phyloP scores from a whole-genome alignment of 2,329 filamentous ascomycete species.

The Cladophialophora yegresii region DNA sequence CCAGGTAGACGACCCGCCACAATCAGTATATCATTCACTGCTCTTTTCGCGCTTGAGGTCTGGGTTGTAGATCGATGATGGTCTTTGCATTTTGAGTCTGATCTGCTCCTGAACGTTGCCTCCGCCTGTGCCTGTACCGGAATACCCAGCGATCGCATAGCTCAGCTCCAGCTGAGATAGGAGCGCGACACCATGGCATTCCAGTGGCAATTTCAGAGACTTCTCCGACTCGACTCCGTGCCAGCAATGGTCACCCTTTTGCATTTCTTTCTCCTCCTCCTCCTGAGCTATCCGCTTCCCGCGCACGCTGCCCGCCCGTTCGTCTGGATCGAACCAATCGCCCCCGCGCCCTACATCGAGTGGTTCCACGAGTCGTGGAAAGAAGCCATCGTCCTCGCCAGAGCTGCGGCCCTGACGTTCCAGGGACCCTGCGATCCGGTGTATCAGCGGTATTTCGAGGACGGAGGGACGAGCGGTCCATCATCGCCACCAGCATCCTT shows the following conservation, averaged over 20 bases:
- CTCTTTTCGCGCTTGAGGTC: too few relatives aligned
- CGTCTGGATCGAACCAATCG: neutral
- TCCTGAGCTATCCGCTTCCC: neutral
- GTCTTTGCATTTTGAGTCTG: too few relatives aligned
- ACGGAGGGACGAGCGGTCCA: neutral
- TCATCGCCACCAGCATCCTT: neutral
- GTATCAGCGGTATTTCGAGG: constrained; percentile 4
- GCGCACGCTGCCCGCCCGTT: neutral
- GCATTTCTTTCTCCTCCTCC: neutral
- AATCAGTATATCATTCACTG: too few relatives aligned
- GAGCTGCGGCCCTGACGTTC: constrained; percentile 6
- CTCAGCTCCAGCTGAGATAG: too few relatives aligned
- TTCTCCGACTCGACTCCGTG: too few relatives aligned
- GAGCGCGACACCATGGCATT: too few relatives aligned
- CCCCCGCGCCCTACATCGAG: neutral
- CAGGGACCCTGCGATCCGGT: neutral
- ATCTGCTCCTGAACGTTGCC: too few relatives aligned
- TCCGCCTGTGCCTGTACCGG: too few relatives aligned
- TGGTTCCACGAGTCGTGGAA: neutral
- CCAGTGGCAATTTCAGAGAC: too few relatives aligned
- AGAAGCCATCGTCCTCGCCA: constrained; percentile 3
- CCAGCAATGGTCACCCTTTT: neutral
- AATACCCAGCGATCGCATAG: too few relatives aligned
- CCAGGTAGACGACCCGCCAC: too few relatives aligned
- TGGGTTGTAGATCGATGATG: too few relatives aligned